A percentile compares a stretch with the other conserved stretches of the same genome.
Conservation (phyloP, 2,329 filamentous ascomycete species). For the Colletotrichum kahawae region DNA sequence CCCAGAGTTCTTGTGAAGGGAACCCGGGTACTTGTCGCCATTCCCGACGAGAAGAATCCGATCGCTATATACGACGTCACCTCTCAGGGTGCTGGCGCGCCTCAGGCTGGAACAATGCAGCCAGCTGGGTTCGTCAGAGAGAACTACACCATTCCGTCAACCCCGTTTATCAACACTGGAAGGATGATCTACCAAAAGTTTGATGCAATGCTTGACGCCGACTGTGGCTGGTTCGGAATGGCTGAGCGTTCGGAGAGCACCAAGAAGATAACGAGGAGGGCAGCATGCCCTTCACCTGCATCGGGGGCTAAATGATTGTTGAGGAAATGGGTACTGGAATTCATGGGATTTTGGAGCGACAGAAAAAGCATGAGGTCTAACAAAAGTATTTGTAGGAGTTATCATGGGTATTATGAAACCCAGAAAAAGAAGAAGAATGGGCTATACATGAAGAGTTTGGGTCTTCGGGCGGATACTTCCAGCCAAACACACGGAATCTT, state of each 20-base stretch:
- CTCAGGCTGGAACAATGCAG: background rate
- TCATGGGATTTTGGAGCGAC: background rate
- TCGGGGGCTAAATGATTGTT: background rate
- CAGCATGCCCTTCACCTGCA: background rate
- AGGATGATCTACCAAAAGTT: background rate
- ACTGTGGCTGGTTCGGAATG: background rate
- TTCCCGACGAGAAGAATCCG: background rate
- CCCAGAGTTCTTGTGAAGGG: background rate
- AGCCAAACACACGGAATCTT: too few relatives aligned
- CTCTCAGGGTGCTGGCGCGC: background rate
- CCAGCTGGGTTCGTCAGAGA: background rate
- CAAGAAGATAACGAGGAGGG: background rate
- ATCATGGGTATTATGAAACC: accelerated
- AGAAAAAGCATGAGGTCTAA: background rate
- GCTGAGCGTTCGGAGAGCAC: background rate
- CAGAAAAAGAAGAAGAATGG: accelerated
- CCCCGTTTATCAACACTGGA: background rate
- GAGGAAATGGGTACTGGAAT: background rate
- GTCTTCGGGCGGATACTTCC: too few relatives aligned
- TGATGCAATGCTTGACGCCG: background rate
- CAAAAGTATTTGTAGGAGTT: accelerated
- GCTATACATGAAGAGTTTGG: too few relatives aligned
- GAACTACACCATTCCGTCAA: background rate
- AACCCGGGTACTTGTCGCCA: background rate
- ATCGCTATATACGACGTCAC: background rate